Evolutionary conservation across 257 asterid species (phyloP), one percentile per base, ranked within the genome.

Genomic region (Nicotiana noctiflora): DNA sequence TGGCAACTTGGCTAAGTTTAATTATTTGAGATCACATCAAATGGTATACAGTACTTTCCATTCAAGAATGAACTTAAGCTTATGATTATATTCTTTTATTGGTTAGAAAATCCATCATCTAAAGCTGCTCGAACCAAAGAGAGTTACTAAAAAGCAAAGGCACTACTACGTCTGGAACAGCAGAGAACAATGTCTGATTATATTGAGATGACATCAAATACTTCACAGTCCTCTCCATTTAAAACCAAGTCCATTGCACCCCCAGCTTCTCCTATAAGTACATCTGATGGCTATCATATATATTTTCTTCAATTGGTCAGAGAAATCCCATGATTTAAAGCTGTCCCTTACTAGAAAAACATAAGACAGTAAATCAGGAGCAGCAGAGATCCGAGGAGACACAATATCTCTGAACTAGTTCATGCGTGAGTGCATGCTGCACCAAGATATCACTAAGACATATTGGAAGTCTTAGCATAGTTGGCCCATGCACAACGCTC

Each of bases 401-500:
- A 34, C 72, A 77, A 46, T 44, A 13, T 37, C 72, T 77, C 6
- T 57, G 70, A 77, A 77, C 72, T 77, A 32, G 56, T 44, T 77
- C 15, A 15, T 27, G 7, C 14, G 40, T 40, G 51, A 64, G 61
- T 77, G 81, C 74, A 77, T 40, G 75, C 49, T 82, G 14, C 82
- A 27, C 81, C 76, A 37, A 67, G 66, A 61, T 65, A 76, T 23
- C 81, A 77, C 72, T 77, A 59, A 23, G 82, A 52, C 19, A 51
- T 79, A 59, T 79, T 65, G 34, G 77, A 29, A 27, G 27, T 51
- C 17, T n/a, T 8, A 40, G 3, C n/a, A 25, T 77, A 56, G 68
- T 12, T n/a, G 3, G 0, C 11, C 11, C 0, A 0, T 8, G 46
- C 46, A 40, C 46, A 1, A 40, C 7, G 46, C 11, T 40, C 46